Evolutionary conservation across 2,329 filamentous ascomycete species (phyloP).

Genomic region (Grosmannia huntii): DNA sequence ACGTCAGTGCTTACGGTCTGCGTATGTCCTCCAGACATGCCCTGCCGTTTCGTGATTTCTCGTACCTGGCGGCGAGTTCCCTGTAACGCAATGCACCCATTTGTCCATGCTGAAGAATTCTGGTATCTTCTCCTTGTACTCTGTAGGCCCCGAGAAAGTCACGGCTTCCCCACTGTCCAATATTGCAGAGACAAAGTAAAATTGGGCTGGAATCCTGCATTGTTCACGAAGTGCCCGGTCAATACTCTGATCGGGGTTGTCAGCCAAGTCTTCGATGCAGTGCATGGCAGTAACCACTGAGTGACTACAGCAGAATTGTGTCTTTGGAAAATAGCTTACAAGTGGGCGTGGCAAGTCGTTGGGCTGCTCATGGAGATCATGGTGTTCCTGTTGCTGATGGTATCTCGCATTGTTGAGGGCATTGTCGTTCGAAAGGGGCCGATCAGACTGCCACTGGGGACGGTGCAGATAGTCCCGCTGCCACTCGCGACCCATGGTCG

Average conservation of each 20-base stretch:
- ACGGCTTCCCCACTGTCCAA: conserved; percentile 32
- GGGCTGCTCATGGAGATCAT: conserved; percentile 1
- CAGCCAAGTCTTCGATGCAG: not conserved
- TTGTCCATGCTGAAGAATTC: conserved; percentile 34
- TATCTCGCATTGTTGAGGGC: conserved; percentile 9
- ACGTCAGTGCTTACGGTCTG: not conserved
- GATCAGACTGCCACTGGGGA: conserved; percentile 13
- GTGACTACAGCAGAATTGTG: not conserved
- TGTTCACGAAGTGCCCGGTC: conserved; percentile 37
- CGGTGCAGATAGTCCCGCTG: conserved; percentile 9
- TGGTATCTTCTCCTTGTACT: conserved; percentile 24
- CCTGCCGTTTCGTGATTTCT: not conserved
- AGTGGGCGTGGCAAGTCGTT: conserved; percentile 14
- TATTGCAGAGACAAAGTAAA: conserved; percentile 40
- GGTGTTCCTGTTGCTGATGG: conserved; percentile 10
- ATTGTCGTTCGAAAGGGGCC: conserved; percentile 9
- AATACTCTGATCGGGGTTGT: conserved; percentile 20
- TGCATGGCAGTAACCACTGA: not conserved
- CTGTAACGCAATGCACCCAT: conserved; percentile 23
- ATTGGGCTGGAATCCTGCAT: conserved; percentile 36
- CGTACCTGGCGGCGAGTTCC: conserved; percentile 25
- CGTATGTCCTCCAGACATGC: not conserved
- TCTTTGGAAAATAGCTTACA: conserved; percentile 6
- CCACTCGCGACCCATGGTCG: conserved; percentile 12
- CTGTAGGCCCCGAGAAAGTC: conserved; percentile 32